Base-by-base conservation (phyloP, 2,329 filamentous ascomycete genomes). In the Nemania bipapillata region DNA sequence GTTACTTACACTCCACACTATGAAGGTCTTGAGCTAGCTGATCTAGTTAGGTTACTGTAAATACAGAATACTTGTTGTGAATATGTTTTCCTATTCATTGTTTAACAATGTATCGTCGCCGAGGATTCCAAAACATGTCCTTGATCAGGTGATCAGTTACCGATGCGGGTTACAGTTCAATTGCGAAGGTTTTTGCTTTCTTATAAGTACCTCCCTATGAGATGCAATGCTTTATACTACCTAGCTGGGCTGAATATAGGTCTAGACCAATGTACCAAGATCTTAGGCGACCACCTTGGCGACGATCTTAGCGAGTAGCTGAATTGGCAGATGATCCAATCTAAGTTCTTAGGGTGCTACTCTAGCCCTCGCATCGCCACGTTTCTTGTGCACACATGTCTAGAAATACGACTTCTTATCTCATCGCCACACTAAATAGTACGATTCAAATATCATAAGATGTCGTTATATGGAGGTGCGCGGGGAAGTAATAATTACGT, bases 381-480 rank as follows among this genome's bases (percentile, higher is more conserved):
- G 30, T 17, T 57, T 45, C 22, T 22, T 28, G 22, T 30, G 17
- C 17, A 20, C 35, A 32, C 4, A 4, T 32, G 4, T n/a, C n/a
- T n/a, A n/a, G n/a, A n/a, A 9, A 32, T 9, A 32, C 30, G 4
- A 32, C 9, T 9, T 55, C 9, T 24, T n/a, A 26, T 32, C 22
- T 59, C 47, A 55, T 54, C 49, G 56, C 63, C 50, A 61, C 50
- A 15, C 40, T 56, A 24, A 49, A 60, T 17, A 40, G 55, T 22
- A 54, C 20, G 2, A n/a, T 7, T n/a, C 15, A 45, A 5, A 7
- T 45, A 8, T 24, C 9, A n/a, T n/a, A n/a, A n/a, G 4, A 45
- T 45, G 4, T n/a, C 40, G 8, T 7, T 2, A n/a, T n/a, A 15
- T n/a, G 4, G 40, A 45, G n/a, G 5, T n/a, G 15, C 15, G 17